These are phyloP conservation scores for Quercus mongolica DNA, from an alignment of 306 rosid species.

Conservation along the genomic window DNA sequence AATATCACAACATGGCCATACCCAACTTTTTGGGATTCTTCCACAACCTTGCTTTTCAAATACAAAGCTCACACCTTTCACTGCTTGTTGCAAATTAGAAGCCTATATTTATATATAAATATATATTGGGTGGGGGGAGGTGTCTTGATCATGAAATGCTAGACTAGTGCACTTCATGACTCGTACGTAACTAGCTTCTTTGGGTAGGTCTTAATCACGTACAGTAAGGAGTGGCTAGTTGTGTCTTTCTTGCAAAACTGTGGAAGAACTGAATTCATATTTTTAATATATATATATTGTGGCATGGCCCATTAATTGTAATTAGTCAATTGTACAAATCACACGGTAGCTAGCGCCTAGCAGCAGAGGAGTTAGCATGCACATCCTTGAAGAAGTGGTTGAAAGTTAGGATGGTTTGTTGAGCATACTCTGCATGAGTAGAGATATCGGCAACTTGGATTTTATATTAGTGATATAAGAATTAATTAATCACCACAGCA, in stretches of 20 bases:
- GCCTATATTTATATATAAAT: background rate
- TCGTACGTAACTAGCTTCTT: too few relatives aligned
- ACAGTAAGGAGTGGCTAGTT: too few relatives aligned
- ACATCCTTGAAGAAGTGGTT: background rate
- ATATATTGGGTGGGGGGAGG: too few relatives aligned
- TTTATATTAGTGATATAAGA: background rate
- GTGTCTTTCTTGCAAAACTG: too few relatives aligned
- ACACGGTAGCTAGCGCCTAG: background rate
- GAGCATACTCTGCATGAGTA: background rate
- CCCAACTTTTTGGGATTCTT: constrained; percentile 63
- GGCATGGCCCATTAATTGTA: background rate
- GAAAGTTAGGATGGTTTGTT: background rate
- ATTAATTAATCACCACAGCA: background rate
- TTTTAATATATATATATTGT: background rate
- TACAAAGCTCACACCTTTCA: constrained; percentile 21
- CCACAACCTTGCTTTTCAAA: constrained; percentile 18
- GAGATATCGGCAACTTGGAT: background rate
- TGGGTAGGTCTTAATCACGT: too few relatives aligned
- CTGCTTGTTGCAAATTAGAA: background rate
- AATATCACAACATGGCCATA: constrained; percentile 69
- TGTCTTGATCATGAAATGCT: background rate
- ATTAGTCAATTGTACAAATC: background rate
- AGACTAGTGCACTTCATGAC: background rate
- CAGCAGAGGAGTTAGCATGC: too few relatives aligned
- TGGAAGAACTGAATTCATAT: too few relatives aligned